These are phyloP conservation scores for Cercospora sp. DNA, from an alignment of 2,329 filamentous ascomycete genomes.

Conservation along the genomic window DNA sequence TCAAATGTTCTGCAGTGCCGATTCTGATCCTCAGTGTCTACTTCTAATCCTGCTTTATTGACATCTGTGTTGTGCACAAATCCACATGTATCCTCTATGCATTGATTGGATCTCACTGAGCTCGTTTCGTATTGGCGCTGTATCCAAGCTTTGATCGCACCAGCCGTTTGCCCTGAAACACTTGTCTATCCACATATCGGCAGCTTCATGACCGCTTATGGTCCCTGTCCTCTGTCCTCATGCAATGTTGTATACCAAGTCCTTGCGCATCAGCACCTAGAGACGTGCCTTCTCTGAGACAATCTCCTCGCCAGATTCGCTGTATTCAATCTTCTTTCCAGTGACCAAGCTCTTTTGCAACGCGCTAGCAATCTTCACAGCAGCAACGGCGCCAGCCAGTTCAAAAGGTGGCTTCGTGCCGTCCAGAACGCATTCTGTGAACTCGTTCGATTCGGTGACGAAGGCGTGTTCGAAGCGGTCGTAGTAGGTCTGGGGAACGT, in stretches of 20 bases:
- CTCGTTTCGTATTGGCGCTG: not conserved
- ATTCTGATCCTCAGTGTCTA: not conserved
- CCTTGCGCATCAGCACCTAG: conserved; percentile 2
- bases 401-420: conserved; percentile 57
- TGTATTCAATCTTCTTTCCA: conserved; percentile 55
- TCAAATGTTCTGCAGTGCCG: not conserved
- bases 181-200: not conserved
- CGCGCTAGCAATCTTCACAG: conserved; percentile 60
- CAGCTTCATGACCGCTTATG: not conserved
- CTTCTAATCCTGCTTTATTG: not conserved
- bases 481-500: conserved; percentile 64
- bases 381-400: conserved; percentile 58
- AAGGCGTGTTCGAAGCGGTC: conserved; percentile 64
- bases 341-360: conserved; percentile 47
- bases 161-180: not conserved
- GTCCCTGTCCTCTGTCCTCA: not conserved
- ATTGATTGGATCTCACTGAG: not conserved
- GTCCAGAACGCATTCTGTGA: conserved; percentile 60
- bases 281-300: conserved; percentile 24
- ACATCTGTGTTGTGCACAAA: not conserved
- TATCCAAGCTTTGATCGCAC: not conserved
- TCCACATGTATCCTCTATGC: not conserved
- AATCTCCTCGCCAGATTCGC: conserved; percentile 46
- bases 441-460: conserved; percentile 64
- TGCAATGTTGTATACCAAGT: not conserved